Evolutionary conservation across 306 rosid species (phyloP).

Genomic region (Purshia tridentata): DNA sequence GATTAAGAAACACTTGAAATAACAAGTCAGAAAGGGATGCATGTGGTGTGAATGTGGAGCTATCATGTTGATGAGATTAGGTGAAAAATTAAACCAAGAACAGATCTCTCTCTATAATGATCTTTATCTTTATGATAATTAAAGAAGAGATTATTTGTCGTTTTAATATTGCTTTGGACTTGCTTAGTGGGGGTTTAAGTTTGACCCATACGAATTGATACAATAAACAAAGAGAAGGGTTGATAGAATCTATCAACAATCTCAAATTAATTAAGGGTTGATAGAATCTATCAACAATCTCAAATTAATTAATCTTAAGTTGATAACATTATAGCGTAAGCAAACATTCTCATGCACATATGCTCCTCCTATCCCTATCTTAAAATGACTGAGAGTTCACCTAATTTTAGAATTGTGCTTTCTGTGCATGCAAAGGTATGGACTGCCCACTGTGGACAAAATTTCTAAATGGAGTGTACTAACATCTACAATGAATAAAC

Average conservation of each 20-base stretch:
- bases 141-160: constrained; percentile 41
- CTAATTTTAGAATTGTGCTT: constrained; percentile 3
- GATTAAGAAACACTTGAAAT: constrained; percentile 42
- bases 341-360: background rate
- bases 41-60: constrained; percentile 34
- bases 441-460: background rate
- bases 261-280: background rate
- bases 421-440: background rate
- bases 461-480: background rate
- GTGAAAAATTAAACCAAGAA: constrained; percentile 43
- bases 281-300: background rate
- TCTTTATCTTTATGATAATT: constrained; percentile 26
- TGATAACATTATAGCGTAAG: no score
- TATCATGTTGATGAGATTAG: constrained; percentile 42
- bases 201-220: background rate
- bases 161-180: constrained; percentile 2
- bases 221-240: background rate
- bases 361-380: background rate
- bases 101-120: constrained; percentile 34
- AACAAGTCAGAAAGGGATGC: constrained; percentile 21
- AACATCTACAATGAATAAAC: no score
- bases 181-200: background rate
- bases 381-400: constrained; percentile 3
- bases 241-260: background rate
- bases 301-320: background rate